Evolutionary conservation across 306 rosid species (phyloP).

Genomic region (Fagus crenata): DNA sequence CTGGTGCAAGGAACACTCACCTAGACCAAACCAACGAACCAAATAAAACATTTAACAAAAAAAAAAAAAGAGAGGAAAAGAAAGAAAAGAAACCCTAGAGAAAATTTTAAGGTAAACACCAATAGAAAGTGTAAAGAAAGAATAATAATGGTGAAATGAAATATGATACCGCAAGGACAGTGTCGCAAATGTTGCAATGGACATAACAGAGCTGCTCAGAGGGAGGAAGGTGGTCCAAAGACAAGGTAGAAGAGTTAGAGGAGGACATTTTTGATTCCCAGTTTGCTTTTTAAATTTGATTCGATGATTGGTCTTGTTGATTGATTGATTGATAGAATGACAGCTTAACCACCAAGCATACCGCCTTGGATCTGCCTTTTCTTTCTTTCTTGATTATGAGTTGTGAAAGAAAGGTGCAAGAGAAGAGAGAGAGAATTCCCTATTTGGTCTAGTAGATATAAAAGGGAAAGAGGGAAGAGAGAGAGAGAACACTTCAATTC

Average conservation of each 20-base stretch:
- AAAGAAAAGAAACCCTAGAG: constrained; percentile 26
- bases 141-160: not conserved
- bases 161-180: constrained; percentile 81
- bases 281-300: constrained; percentile 36
- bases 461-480: constrained; percentile 31
- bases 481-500: constrained; percentile 15
- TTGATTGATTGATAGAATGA: constrained; percentile 88
- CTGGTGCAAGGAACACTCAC: constrained; percentile 95
- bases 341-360: constrained; percentile 84
- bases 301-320: constrained; percentile 87
- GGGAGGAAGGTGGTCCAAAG: constrained; percentile 87
- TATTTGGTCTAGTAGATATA: constrained; percentile 52
- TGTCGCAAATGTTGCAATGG: constrained; percentile 93
- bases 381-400: constrained; percentile 54
- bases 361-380: constrained; percentile 92
- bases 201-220: constrained; percentile 98
- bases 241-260: constrained; percentile 50
- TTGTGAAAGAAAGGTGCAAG: constrained; percentile 61
- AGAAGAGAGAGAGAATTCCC: constrained; percentile 34
- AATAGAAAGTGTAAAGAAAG: not conserved
- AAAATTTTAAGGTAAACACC: not conserved
- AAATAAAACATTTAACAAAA: not conserved
- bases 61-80: not conserved
- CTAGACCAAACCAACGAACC: constrained; percentile 26
- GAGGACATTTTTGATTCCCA: constrained; percentile 65